These are phyloP conservation scores for Aspergillus pseudonomiae DNA, from an alignment of 2,329 filamentous ascomycete genomes.

Conservation along the genomic window DNA sequence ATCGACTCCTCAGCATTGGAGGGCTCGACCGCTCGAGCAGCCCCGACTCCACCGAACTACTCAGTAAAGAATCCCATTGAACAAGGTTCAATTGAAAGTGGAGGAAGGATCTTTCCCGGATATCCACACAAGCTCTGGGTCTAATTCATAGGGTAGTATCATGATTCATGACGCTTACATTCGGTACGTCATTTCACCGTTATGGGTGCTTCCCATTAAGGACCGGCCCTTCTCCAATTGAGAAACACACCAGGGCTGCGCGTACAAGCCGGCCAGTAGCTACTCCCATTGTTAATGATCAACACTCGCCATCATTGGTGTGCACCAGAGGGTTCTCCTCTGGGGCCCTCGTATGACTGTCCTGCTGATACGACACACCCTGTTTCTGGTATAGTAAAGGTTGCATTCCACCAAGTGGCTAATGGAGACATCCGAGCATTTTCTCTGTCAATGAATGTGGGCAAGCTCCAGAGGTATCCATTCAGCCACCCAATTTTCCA, in stretches of 20 bases:
- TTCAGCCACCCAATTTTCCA: conserved; percentile 25
- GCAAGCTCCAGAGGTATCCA: conserved; percentile 17
- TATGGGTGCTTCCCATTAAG: not conserved
- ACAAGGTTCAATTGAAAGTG: conserved; percentile 2
- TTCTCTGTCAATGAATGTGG: conserved; percentile 5
- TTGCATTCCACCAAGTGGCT: conserved; percentile 43
- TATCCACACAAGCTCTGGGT: conserved; percentile 11
- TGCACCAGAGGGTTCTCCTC: conserved; percentile 15
- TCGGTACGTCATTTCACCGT: conserved; percentile 14
- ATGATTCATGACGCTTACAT: conserved; percentile 47
- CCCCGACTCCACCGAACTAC: conserved; percentile 18
- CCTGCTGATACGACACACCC: conserved; percentile 27
- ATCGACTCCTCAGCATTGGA: conserved; percentile 22
- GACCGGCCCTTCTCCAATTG: conserved; percentile 11
- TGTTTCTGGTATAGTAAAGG: conserved; percentile 39
- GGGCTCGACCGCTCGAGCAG: conserved; percentile 9
- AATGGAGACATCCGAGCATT: conserved; percentile 20
- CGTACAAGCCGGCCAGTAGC: conserved; percentile 8
- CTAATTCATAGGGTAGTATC: conserved; percentile 24
- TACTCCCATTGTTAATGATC: conserved; percentile 10
- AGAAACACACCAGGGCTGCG: not conserved
- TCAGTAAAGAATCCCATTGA: conserved; percentile 17
- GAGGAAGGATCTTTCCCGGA: conserved; percentile 11
- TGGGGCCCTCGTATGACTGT: conserved; percentile 27
- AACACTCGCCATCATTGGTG: conserved; percentile 19